A percentile compares a stretch with the other conserved stretches of the same genome.
Evolutionary conservation across 2,329 filamentous ascomycete species (phyloP).

Genomic region (Nigrospora sphaerica): DNA sequence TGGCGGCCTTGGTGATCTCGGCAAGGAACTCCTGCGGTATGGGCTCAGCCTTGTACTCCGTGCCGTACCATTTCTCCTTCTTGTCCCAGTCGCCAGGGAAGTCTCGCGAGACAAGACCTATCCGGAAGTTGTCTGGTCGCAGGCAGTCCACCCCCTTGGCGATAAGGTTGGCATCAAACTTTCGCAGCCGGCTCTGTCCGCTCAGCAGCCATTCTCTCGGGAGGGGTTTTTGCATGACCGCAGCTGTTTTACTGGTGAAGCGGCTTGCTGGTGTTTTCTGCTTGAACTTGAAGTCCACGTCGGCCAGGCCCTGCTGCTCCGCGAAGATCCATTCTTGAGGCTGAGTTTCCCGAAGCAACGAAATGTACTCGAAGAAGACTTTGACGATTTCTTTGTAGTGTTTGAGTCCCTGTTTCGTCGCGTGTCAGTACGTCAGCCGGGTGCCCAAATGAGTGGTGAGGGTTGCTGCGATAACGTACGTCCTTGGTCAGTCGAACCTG

Average conservation of each 20-base stretch:
- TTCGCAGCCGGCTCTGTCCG: constrained; percentile 66
- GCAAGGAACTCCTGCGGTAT: constrained; percentile 70
- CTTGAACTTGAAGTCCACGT: constrained; percentile 91
- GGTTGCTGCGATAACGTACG: constrained; percentile 30
- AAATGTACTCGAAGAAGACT: constrained; percentile 84
- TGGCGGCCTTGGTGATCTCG: constrained; percentile 59
- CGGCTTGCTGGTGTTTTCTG: constrained; percentile 86
- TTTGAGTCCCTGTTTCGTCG: constrained; percentile 50
- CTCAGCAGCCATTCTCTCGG: constrained; percentile 85
- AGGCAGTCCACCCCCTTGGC: constrained; percentile 65
- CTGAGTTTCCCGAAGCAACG: constrained; percentile 70
- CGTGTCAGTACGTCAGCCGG: not conserved
- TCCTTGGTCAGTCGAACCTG: constrained; percentile 78
- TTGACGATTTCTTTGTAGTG: constrained; percentile 78
- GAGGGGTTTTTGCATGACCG: constrained; percentile 82
- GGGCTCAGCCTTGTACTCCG: constrained; percentile 79
- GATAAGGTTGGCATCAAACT: constrained; percentile 75
- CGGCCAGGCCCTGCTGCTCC: constrained; percentile 76
- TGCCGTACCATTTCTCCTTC: constrained; percentile 97
- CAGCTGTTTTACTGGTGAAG: constrained; percentile 80
- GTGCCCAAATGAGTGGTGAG: constrained; percentile 7
- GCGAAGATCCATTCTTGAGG: constrained; percentile 92
- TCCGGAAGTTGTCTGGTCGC: constrained; percentile 80
- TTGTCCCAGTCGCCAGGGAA: constrained; percentile 78
- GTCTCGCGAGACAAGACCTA: constrained; percentile 76